Conservation (phyloP, 495 filamentous ascomycete genomes). For the Xylaria sp. region DNA sequence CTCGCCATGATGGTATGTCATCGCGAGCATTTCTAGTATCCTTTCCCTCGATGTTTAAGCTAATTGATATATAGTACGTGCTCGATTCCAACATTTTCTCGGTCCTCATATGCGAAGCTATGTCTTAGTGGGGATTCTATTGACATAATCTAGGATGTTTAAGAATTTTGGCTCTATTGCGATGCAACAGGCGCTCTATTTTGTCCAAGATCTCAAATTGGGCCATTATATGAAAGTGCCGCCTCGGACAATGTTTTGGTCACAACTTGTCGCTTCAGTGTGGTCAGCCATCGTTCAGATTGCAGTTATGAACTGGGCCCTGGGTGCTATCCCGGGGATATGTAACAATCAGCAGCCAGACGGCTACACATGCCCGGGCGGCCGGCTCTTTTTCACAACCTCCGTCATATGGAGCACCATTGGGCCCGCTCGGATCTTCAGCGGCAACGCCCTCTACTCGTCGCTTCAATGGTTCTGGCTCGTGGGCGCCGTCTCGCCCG, state of each 20-base stretch:
- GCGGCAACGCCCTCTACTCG: conserved; percentile 66
- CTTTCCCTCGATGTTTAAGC: not conserved
- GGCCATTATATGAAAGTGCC: conserved; percentile 79
- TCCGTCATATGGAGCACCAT: conserved; percentile 60
- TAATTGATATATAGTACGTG: conserved; percentile 1
- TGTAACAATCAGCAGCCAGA: conserved; percentile 64
- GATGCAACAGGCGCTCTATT: conserved; percentile 61
- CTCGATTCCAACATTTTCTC: not conserved
- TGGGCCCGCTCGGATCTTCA: conserved; percentile 64
- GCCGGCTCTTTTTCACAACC: conserved; percentile 69
- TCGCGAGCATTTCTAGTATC: not conserved
- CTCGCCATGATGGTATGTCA: conserved; percentile 46
- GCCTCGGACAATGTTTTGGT: conserved; percentile 69
- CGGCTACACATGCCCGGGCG: conserved; percentile 69
- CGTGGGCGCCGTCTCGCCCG: conserved; percentile 64
- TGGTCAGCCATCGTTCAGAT: conserved; percentile 71
- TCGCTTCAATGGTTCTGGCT: conserved; percentile 73
- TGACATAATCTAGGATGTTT: conserved; percentile 62
- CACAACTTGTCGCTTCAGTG: conserved; percentile 68
- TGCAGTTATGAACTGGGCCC: conserved; percentile 70
- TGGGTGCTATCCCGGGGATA: conserved; percentile 64
- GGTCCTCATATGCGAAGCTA: not conserved
- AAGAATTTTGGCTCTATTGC: conserved; percentile 76
- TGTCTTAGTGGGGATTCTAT: not conserved
- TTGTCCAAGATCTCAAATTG: conserved; percentile 59